A percentile compares a stretch with the other conserved stretches of the same genome.
phyloP scores from a whole-genome alignment of 1,284 basidiomycete species.

The Austroboletus niveus region DNA sequence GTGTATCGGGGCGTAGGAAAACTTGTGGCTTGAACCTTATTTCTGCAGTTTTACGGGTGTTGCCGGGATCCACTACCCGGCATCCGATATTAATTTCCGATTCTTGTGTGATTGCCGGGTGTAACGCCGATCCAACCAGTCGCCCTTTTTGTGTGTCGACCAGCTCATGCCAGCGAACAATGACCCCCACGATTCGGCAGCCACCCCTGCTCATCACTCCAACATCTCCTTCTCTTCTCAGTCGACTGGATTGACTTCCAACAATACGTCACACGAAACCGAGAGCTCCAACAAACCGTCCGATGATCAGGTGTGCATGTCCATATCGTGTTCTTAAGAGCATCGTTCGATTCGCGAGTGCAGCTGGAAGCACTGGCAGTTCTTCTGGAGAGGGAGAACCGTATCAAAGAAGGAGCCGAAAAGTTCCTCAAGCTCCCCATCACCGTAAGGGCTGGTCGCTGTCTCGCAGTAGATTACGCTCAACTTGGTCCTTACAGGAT shows the following conservation, averaged over 20 bases:
- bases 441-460: constrained; percentile 40
- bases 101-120: neutral
- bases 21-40: constrained; percentile 36
- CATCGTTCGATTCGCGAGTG: constrained; percentile 3
- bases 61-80: constrained; percentile 17
- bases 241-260: constrained; percentile 28
- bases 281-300: constrained; percentile 20
- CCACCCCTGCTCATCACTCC: constrained; percentile 19
- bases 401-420: constrained; percentile 85
- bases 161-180: constrained; percentile 30
- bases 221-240: constrained; percentile 33
- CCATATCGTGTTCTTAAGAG: neutral
- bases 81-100: neutral
- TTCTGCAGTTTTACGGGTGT: constrained; percentile 31
- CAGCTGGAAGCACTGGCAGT: constrained; percentile 67
- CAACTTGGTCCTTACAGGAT: constrained; percentile 42
- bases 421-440: constrained; percentile 71
- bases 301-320: constrained; percentile 34
- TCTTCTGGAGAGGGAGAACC: constrained; percentile 67
- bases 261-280: constrained; percentile 21
- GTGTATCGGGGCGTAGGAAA: neutral
- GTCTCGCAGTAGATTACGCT: constrained; percentile 1
- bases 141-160: neutral
- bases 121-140: neutral
- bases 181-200: constrained; percentile 25